phyloP scores from a whole-genome alignment of 164 flowering plant species.

The Macadamia tetraphylla region DNA sequence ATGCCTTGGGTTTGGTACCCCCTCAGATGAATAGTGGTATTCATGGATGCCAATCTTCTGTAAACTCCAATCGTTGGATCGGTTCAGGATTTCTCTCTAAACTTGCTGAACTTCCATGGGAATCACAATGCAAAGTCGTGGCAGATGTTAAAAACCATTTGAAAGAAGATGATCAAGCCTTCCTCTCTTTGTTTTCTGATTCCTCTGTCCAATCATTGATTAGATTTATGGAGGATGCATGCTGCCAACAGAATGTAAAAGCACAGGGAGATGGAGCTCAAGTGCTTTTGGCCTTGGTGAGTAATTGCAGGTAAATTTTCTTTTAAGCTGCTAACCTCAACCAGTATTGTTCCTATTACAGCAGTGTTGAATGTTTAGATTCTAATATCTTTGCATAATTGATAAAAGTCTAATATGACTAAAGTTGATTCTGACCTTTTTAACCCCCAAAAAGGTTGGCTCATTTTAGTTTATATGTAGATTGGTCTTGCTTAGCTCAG shows the following conservation, averaged over 20 bases:
- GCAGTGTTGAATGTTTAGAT: too few species aligned
- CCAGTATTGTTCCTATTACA: too few species aligned
- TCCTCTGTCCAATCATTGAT: constrained; percentile 41
- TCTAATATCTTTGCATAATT: too few species aligned
- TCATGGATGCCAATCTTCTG: constrained; percentile 15
- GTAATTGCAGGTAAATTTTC: constrained; percentile 47
- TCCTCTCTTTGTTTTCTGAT: constrained; percentile 25
- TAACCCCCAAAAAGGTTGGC: too few species aligned
- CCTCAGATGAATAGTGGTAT: constrained; percentile 15
- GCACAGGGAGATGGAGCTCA: constrained; percentile 49
- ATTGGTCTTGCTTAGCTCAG: too few species aligned
- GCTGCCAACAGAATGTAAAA: constrained; percentile 28
- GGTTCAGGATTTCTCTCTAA: constrained; percentile 20
- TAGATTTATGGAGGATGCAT: constrained; percentile 48
- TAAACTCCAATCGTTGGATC: constrained; percentile 4
- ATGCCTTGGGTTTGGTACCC: constrained; percentile 12
- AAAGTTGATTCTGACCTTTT: too few species aligned
- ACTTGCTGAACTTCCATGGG: constrained; percentile 47
- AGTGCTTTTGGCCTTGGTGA: constrained; percentile 37
- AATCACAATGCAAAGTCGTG: constrained; percentile 37
- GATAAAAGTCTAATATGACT: too few species aligned
- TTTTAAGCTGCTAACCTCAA: not conserved
- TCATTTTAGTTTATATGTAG: too few species aligned
- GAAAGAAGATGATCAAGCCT: constrained; percentile 28
- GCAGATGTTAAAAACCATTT: constrained; percentile 37